Evolutionary conservation across 495 filamentous ascomycete species (phyloP).

Genomic region (Xylaria palmicola): DNA sequence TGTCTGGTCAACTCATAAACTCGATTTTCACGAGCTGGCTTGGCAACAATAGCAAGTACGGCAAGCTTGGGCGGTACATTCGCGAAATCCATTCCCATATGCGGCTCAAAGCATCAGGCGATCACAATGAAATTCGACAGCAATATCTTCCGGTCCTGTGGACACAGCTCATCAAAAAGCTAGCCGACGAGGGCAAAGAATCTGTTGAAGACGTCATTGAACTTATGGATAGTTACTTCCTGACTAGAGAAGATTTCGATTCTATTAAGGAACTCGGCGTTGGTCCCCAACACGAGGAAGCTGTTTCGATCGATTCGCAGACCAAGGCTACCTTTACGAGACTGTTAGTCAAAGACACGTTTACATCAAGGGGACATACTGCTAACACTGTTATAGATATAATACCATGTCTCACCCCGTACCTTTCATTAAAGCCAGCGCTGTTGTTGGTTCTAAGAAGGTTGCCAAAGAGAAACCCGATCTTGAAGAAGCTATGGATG

Average conservation of each 20-base stretch:
- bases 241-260: constrained; percentile 96
- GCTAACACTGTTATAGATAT: constrained; percentile 54
- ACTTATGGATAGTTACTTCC: constrained; percentile 94
- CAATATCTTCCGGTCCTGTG: constrained; percentile 92
- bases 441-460: constrained; percentile 67
- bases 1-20: constrained; percentile 69
- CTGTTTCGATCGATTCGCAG: constrained; percentile 75
- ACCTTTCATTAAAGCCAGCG: constrained; percentile 92
- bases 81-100: constrained; percentile 98
- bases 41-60: constrained; percentile 88
- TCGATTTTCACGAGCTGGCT: constrained; percentile 83
- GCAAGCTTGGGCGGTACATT: constrained; percentile 79
- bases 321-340: constrained; percentile 89
- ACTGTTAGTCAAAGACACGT: constrained; percentile 49
- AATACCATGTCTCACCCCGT: constrained; percentile 84
- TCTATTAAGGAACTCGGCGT: constrained; percentile 87
- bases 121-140: constrained; percentile 90
- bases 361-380: background rate
- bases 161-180: constrained; percentile 69
- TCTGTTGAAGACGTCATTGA: constrained; percentile 71
- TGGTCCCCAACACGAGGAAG: constrained; percentile 72
- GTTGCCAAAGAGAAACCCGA: constrained; percentile 78
- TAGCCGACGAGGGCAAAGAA: constrained; percentile 73
- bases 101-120: constrained; percentile 87
- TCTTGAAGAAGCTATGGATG: constrained; percentile 93